phyloP scores from a whole-genome alignment of 108 stramenopile genomes.

The Schizochytrium sp. region DNA sequence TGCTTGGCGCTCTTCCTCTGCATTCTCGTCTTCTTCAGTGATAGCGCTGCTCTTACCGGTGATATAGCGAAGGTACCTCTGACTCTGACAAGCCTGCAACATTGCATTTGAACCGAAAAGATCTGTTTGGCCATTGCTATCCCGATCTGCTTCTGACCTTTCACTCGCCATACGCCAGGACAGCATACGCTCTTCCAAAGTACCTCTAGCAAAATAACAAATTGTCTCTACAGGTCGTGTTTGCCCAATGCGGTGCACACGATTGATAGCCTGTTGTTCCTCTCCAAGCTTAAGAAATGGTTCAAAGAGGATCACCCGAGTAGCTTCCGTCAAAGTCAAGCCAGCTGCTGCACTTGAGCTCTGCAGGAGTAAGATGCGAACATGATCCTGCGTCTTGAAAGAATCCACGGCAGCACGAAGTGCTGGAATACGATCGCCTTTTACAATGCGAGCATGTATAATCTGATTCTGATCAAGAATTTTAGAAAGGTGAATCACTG shows the following conservation, averaged over 20 bases:
- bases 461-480: slow-evolving; percentile 75
- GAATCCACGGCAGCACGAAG: slow-evolving; percentile 71
- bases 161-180: slow-evolving; percentile 40
- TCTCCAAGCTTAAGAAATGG: slow-evolving; percentile 76
- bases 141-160: neutral
- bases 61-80: slow-evolving; percentile 11
- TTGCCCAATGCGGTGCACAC: slow-evolving; percentile 71
- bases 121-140: neutral
- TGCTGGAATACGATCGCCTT: slow-evolving; percentile 71
- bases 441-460: slow-evolving; percentile 69
- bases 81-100: neutral
- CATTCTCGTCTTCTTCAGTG: neutral
- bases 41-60: neutral
- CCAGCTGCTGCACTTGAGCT: slow-evolving; percentile 76
- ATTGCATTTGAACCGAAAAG: neutral
- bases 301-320: slow-evolving; percentile 80
- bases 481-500: slow-evolving; percentile 68
- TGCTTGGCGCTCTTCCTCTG: neutral
- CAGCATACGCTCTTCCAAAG: slow-evolving; percentile 61
- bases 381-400: slow-evolving; percentile 74
- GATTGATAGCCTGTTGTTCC: slow-evolving; percentile 79
- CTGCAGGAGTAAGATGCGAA: slow-evolving; percentile 75
- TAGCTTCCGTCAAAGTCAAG: slow-evolving; percentile 78
- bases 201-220: neutral
- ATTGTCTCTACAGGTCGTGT: neutral